Evolutionary conservation across 192 early-diverging fungal species (phyloP).

Genomic region (Coemansia sp.): DNA sequence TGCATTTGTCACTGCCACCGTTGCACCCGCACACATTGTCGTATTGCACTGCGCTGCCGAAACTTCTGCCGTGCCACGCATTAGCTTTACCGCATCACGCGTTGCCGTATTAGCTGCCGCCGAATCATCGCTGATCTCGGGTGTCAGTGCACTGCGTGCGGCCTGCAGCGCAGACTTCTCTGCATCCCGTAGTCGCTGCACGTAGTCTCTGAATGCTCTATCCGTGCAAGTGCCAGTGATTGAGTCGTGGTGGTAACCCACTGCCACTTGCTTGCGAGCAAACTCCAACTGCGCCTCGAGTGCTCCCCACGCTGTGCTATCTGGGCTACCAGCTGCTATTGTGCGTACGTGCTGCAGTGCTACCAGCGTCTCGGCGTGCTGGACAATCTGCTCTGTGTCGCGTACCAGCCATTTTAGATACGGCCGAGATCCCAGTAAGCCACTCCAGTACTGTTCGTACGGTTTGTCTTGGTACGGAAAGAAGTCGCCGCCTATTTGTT

Average conservation of each 20-base stretch:
- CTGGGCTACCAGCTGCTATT: background rate
- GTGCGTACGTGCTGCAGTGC: slow-evolving; percentile 12
- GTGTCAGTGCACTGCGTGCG: background rate
- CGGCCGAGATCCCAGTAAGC: slow-evolving; percentile 36
- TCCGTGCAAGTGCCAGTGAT: slow-evolving; percentile 46
- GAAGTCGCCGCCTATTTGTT: slow-evolving; percentile 27
- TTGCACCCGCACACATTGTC: slow-evolving; percentile 1
- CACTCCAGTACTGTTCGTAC: slow-evolving; percentile 53
- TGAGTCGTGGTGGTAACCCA: slow-evolving; percentile 52
- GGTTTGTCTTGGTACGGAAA: slow-evolving; percentile 53
- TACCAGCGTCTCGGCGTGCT: slow-evolving; percentile 41
- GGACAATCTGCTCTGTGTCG: slow-evolving; percentile 38
- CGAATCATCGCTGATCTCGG: background rate
- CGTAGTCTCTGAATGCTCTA: slow-evolving; percentile 27
- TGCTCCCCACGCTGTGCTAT: slow-evolving; percentile 4
- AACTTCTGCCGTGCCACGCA: slow-evolving; percentile 8
- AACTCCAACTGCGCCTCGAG: slow-evolving; percentile 33
- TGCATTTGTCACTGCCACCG: slow-evolving; percentile 31
- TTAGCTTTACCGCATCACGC: background rate
- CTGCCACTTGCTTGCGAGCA: slow-evolving; percentile 46
- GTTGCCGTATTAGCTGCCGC: slow-evolving; percentile 20
- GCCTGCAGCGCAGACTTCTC: background rate
- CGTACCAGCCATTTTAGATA: slow-evolving; percentile 42
- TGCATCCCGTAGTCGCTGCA: slow-evolving; percentile 12
- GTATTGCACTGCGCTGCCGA: background rate